Evolutionary conservation across 768 basidiomycete species (phyloP).

Genomic region (Cystoderma amianthinum): DNA sequence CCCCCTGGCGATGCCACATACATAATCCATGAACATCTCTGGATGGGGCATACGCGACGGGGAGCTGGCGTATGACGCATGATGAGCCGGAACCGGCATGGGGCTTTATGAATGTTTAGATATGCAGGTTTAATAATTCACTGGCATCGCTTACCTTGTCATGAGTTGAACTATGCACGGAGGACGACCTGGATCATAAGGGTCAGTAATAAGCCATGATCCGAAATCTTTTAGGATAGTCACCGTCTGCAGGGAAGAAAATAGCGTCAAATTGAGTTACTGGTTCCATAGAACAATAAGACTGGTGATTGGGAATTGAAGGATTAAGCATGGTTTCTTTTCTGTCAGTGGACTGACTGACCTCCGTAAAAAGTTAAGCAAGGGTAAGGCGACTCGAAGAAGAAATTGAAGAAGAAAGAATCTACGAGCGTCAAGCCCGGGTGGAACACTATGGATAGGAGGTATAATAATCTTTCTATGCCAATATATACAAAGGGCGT

Average conservation of each 20-base stretch:
- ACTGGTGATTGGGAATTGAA: slow-evolving; percentile 2
- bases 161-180: slow-evolving; percentile 68
- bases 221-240: slow-evolving; percentile 1
- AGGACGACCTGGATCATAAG: slow-evolving; percentile 40
- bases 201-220: slow-evolving; percentile 3
- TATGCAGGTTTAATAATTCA: background rate
- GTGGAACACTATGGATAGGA: background rate
- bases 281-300: slow-evolving; percentile 47
- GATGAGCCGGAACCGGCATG: slow-evolving; percentile 35
- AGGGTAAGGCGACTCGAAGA: background rate
- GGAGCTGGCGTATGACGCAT: slow-evolving; percentile 34
- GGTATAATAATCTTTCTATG: background rate
- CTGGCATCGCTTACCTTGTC: slow-evolving; percentile 47
- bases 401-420: too few relatives aligned
- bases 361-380: background rate
- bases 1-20: slow-evolving; percentile 70
- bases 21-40: slow-evolving; percentile 80
- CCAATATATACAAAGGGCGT: slow-evolving; percentile 4
- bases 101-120: slow-evolving; percentile 22
- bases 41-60: slow-evolving; percentile 72
- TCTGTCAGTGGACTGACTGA: background rate
- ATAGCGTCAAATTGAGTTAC: slow-evolving; percentile 62
- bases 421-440: background rate
- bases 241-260: slow-evolving; percentile 71
- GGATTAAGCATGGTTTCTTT: too few relatives aligned